Evolutionary conservation across 1,139 yeast species (phyloP).

Genomic region (Meyerozyma elateridarum): DNA sequence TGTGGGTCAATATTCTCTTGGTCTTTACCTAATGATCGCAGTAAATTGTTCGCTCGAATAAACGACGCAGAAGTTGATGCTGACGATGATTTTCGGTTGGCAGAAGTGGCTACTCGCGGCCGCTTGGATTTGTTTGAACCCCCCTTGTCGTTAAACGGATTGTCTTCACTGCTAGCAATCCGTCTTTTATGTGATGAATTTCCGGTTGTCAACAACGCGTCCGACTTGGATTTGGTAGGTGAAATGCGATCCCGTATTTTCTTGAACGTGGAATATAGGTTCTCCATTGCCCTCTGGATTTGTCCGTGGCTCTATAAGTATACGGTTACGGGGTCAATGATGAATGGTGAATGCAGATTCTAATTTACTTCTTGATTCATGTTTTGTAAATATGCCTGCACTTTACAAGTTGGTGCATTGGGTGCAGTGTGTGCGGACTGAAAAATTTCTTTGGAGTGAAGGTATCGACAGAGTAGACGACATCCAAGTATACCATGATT

Average conservation of each 20-base stretch:
- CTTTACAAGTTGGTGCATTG: no score
- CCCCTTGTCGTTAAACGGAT: slow-evolving; percentile 11
- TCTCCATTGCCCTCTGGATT: slow-evolving; percentile 9
- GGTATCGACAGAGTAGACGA: no score
- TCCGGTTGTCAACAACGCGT: slow-evolving; percentile 1
- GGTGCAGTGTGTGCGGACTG: no score
- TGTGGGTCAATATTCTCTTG: slow-evolving; percentile 4
- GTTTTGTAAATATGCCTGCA: no score
- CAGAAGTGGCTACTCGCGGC: slow-evolving; percentile 4
- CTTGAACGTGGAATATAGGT: slow-evolving; percentile 13
- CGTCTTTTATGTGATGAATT: slow-evolving; percentile 6
- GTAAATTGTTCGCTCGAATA: slow-evolving; percentile 10
- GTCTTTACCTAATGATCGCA: neutral
- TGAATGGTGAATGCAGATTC: no score
- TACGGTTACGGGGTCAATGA: no score
- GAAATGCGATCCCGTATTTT: slow-evolving; percentile 11
- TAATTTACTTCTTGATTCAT: no score
- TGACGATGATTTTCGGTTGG: slow-evolving; percentile 3
- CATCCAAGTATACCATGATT: no score
- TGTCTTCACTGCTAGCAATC: slow-evolving; percentile 9
- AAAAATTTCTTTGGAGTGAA: no score
- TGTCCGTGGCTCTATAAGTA: no score
- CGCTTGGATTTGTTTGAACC: slow-evolving; percentile 4
- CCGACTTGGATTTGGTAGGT: slow-evolving; percentile 6
- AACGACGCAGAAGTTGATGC: slow-evolving; percentile 7